Conservation (phyloP, 108 stramenopile species). For the Aurantiochytrium sp. region DNA sequence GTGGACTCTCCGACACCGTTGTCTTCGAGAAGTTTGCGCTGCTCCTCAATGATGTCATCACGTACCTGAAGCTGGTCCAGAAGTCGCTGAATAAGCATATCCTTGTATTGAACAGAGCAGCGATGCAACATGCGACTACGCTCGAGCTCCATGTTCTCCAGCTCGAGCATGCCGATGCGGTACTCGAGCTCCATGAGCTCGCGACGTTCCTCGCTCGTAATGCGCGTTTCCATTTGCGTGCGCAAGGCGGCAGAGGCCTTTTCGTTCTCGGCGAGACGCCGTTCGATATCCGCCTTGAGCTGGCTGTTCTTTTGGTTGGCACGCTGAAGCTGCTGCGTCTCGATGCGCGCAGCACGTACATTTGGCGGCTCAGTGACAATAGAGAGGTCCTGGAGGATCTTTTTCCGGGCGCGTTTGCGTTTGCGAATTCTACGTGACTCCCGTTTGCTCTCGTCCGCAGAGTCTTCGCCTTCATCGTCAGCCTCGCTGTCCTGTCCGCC, state of each 20-base stretch:
- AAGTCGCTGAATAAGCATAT: constrained; percentile 42
- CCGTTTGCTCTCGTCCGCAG: background rate
- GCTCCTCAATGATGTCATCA: constrained; percentile 32
- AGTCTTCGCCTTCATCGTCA: background rate
- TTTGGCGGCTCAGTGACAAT: constrained; percentile 20
- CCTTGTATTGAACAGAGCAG: constrained; percentile 41
- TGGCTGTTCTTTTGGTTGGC: constrained; percentile 48
- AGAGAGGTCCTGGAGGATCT: background rate
- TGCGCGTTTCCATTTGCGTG: background rate
- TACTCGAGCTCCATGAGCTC: constrained; percentile 55
- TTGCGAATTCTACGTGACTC: background rate
- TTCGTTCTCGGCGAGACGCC: constrained; percentile 44
- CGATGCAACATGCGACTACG: constrained; percentile 46
- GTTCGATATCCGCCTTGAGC: constrained; percentile 36
- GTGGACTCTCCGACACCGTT: constrained; percentile 18
- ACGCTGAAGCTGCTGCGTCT: constrained; percentile 43
- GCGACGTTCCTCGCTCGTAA: constrained; percentile 41
- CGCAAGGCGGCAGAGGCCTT: constrained; percentile 35
- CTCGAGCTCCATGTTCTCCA: constrained; percentile 60
- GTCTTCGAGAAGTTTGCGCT: constrained; percentile 21
- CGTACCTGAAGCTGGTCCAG: constrained; percentile 37
- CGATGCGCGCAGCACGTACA: constrained; percentile 35
- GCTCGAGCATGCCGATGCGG: constrained; percentile 51
- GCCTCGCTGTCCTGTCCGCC: background rate
- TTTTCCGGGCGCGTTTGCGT: no score